Evolutionary conservation across 768 basidiomycete species (phyloP).

Genomic region (Dacryopinax primogenitus): DNA sequence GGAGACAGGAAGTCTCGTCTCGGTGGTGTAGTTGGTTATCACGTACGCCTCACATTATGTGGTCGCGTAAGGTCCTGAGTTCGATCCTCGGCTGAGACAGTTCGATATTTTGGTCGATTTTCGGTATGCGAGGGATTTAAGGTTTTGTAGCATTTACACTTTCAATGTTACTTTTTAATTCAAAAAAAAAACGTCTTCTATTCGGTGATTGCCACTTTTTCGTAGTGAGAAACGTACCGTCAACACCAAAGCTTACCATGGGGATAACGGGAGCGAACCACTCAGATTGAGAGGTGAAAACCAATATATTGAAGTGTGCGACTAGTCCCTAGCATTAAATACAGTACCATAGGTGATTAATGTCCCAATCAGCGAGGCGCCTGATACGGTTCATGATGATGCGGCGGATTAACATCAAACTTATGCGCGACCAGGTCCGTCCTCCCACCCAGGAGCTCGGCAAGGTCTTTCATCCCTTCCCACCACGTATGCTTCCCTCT

Average conservation of each 20-base stretch:
- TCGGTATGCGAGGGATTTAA: background rate
- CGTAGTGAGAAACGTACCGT: too few relatives aligned
- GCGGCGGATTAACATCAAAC: background rate
- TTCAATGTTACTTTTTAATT: background rate
- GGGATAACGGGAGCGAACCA: too few relatives aligned
- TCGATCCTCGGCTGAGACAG: slow-evolving; percentile 8
- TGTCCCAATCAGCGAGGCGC: background rate
- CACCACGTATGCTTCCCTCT: slow-evolving; percentile 73
- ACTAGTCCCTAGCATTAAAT: too few relatives aligned
- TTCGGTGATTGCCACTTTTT: too few relatives aligned
- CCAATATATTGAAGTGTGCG: too few relatives aligned
- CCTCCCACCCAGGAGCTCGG: slow-evolving; percentile 49
- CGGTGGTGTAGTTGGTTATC: slow-evolving; percentile 10
- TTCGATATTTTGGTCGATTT: background rate
- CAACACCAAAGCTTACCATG: too few relatives aligned
- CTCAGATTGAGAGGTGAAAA: too few relatives aligned
- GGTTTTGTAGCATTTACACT: background rate
- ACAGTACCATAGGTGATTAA: background rate
- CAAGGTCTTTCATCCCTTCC: slow-evolving; percentile 51
- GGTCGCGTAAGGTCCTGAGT: slow-evolving; percentile 9
- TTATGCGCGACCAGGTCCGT: slow-evolving; percentile 11
- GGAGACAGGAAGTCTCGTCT: background rate
- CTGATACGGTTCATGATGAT: background rate
- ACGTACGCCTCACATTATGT: slow-evolving; percentile 7
- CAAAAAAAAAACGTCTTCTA: too few relatives aligned